Percentiles rank a stretch among this genome's conserved stretches.
Conservation (phyloP, 2,329 filamentous ascomycete species). For the Teratosphaeria epicoccoides region DNA sequence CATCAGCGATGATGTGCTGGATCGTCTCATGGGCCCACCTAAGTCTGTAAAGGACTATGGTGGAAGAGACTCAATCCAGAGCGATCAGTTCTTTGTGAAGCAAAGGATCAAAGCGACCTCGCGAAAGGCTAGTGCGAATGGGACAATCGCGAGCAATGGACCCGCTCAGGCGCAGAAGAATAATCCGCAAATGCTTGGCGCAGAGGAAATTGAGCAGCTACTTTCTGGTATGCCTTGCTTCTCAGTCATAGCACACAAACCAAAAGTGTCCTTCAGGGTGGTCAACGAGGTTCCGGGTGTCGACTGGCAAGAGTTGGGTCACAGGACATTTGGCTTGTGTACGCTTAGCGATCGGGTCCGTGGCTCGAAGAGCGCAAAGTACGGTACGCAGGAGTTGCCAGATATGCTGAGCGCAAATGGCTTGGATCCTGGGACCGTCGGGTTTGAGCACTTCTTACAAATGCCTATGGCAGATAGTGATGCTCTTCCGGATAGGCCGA, state of each 20-base stretch:
- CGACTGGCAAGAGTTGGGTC: neutral
- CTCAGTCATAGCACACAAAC: conserved; percentile 6
- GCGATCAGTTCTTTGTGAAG: conserved; percentile 10
- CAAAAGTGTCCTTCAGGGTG: neutral
- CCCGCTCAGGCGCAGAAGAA: conserved; percentile 2
- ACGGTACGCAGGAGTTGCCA: conserved; percentile 31
- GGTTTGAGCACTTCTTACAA: conserved; percentile 39
- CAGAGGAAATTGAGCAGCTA: conserved; percentile 14
- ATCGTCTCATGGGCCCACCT: conserved; percentile 14
- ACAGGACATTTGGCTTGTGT: neutral
- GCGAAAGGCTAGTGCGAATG: neutral
- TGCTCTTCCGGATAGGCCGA: conserved; percentile 7
- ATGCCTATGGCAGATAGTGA: conserved; percentile 31
- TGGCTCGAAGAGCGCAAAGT: neutral
- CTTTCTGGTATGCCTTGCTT: conserved; percentile 23
- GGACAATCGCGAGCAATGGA: neutral
- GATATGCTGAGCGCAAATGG: conserved; percentile 39
- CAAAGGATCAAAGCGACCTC: conserved; percentile 10
- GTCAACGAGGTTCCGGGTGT: neutral
- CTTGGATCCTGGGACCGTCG: conserved; percentile 36
- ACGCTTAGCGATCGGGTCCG: neutral
- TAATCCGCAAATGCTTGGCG: conserved; percentile 6
- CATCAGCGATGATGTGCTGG: conserved; percentile 13
- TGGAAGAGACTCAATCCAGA: conserved; percentile 5
- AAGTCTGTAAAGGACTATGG: conserved; percentile 7